A percentile compares a stretch with the other conserved stretches of the same genome.
Evolutionary conservation across 192 early-diverging fungal species (phyloP).

Genomic region (Backusella australiensis): DNA sequence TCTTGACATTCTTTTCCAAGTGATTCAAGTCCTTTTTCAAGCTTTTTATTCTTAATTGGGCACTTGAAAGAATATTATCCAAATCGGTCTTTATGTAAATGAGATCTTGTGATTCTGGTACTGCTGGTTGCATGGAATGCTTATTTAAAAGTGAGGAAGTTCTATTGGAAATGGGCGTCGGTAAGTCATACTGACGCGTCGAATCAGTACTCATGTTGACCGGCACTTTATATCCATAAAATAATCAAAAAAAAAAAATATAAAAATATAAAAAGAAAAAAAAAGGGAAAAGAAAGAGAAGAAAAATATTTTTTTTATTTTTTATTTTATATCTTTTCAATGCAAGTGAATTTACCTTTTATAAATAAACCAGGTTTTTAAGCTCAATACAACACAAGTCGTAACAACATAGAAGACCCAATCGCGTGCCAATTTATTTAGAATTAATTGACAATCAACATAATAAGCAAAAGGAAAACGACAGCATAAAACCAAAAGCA

Average conservation of each 20-base stretch:
- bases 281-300: not conserved
- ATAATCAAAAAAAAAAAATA: not conserved
- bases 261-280: not conserved
- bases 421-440: too few species aligned
- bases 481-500: too few species aligned
- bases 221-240: not conserved
- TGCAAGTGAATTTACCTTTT: not conserved
- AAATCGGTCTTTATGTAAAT: slow-evolving; percentile 28
- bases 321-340: not conserved
- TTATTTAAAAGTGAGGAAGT: not conserved
- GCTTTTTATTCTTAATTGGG: slow-evolving; percentile 19
- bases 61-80: slow-evolving; percentile 23
- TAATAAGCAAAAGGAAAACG: too few species aligned
- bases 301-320: not conserved
- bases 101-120: slow-evolving; percentile 28
- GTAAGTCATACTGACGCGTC: slow-evolving; percentile 16
- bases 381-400: too few species aligned
- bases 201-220: slow-evolving; percentile 12
- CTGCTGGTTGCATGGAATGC: not conserved
- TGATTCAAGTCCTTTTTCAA: slow-evolving; percentile 25
- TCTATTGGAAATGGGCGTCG: slow-evolving; percentile 1
- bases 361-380: not conserved
- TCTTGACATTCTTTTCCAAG: slow-evolving; percentile 26
- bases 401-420: not conserved
- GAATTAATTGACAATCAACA: too few species aligned